These are phyloP conservation scores for Smallanthus sonchifolius DNA, from an alignment of 129 eudicot species.

Conservation along the genomic window DNA sequence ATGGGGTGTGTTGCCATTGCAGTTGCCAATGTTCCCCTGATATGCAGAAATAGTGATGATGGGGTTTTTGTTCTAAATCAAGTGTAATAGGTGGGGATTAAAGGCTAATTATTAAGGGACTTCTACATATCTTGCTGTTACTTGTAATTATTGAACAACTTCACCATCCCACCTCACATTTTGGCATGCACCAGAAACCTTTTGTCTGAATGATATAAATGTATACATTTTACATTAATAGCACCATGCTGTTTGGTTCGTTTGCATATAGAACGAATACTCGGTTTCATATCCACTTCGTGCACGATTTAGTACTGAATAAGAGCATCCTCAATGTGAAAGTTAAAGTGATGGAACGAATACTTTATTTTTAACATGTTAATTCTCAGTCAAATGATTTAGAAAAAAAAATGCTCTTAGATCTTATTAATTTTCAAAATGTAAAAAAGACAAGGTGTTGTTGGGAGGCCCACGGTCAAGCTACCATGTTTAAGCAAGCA, in stretches of 20 bases:
- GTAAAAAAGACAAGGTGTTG: too few relatives aligned
- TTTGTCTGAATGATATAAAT: neutral
- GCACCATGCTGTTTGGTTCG: neutral
- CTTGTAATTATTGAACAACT: constrained; percentile 29
- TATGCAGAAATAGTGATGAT: constrained; percentile 6
- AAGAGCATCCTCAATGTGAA: too few relatives aligned
- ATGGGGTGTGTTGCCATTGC: constrained; percentile 82
- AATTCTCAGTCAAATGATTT: too few relatives aligned
- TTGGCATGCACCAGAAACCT: constrained; percentile 15
- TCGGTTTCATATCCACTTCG: neutral
- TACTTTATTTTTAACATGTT: too few relatives aligned
- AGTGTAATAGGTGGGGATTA: constrained; percentile 11
- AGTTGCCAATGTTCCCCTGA: constrained; percentile 36
- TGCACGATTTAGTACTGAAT: neutral
- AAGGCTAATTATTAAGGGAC: constrained; percentile 22
- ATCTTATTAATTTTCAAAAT: too few relatives aligned
- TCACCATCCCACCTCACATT: constrained; percentile 21
- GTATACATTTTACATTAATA: neutral
- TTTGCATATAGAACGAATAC: neutral
- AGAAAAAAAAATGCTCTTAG: too few relatives aligned
- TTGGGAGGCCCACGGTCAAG: too few relatives aligned
- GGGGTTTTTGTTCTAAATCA: constrained; percentile 8
- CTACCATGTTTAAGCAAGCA: too few relatives aligned
- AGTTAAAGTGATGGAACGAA: too few relatives aligned
- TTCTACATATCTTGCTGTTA: constrained; percentile 17